Evolutionary conservation across 2,329 filamentous ascomycete species (phyloP), one percentile per base, ranked within the genome.

Genomic region (Nemania sp.): DNA sequence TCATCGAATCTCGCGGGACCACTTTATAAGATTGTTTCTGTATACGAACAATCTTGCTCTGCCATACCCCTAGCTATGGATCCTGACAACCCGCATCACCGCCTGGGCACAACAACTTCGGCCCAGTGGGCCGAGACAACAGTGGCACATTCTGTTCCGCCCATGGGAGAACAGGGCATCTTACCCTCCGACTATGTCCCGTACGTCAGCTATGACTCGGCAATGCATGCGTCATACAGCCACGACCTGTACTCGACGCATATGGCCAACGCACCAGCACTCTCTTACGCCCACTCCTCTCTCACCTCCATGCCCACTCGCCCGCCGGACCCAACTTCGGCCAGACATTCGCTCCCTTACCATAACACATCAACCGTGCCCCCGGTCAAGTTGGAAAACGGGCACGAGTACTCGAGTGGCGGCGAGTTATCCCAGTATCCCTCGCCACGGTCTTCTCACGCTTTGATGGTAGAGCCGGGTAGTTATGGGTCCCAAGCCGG

Each of bases 151-250:
- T 70, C 77, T 25, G 68, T 74, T 18, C 73, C 78, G 40, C 75
- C 77, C 3, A 71, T 79, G 47, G 73, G 75, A 57, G 75, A 79
- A 62, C 76, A 80, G 54, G 80, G 77, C 65, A 76, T 82, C 32
- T 71, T 83, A 57, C 75, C 80, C 35, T 71, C 78, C 37, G 82
- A 83, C 47, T 86, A 84, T 68, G 80, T 82, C 66, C 71, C 78
- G 32, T 86, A 83, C 68, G 75, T 76, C 62, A 74, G 76, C 58
- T 84, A 83, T 67, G 77, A 80, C 37, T 67, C 75, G 25, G 70
- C 73, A 54, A 69, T 80, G 63, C 69, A 77, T 57, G 63, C 73
- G 18, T 64, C 79, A 2, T 84, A 83, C 65, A 75, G 72, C 61
- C 77, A 80, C 67, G 79, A 82, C 61, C 68, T 79, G 57, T 85